These are phyloP conservation scores for Penicillium sp. DNA, from an alignment of 2,329 filamentous ascomycete genomes.

Conservation along the genomic window DNA sequence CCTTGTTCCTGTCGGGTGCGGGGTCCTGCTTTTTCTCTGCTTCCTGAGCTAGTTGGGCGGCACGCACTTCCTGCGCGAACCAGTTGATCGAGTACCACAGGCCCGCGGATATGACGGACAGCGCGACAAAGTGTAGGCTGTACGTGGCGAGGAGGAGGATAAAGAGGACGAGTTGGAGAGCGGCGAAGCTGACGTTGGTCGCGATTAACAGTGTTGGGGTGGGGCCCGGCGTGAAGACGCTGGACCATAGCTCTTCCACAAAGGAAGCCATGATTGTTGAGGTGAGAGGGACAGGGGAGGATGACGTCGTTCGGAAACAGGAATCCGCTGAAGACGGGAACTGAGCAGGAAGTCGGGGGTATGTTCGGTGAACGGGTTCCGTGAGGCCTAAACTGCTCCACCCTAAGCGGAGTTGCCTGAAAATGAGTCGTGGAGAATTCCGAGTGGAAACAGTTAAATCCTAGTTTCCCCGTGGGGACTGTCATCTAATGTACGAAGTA, in stretches of 20 bases:
- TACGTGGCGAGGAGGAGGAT: slow-evolving; percentile 72
- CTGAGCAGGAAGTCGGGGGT: not conserved
- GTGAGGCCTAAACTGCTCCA: not conserved
- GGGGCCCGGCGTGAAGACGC: slow-evolving; percentile 87
- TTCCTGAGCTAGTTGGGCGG: slow-evolving; percentile 48
- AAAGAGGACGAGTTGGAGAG: slow-evolving; percentile 74
- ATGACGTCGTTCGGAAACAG: slow-evolving; percentile 22
- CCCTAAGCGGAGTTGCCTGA: not conserved
- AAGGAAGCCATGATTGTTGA: slow-evolving; percentile 46
- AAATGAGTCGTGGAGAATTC: not conserved
- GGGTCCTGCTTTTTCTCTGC: slow-evolving; percentile 41
- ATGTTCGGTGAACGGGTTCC: slow-evolving; percentile 11
- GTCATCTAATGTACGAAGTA: not conserved
- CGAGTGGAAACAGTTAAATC: not conserved
- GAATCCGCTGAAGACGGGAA: slow-evolving; percentile 16
- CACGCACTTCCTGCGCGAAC: slow-evolving; percentile 69
- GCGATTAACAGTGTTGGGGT: slow-evolving; percentile 83
- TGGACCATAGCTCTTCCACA: slow-evolving; percentile 76
- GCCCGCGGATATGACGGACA: slow-evolving; percentile 72
- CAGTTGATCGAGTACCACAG: slow-evolving; percentile 96
- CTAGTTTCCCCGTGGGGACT: not conserved
- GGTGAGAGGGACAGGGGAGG: slow-evolving; percentile 1
- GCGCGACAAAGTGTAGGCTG: slow-evolving; percentile 80
- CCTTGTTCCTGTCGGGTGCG: slow-evolving; percentile 23
- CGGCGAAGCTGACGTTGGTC: slow-evolving; percentile 83